Evolutionary conservation across 2,329 filamentous ascomycete species (phyloP), one percentile per base, ranked within the genome.

Genomic region (Penicillium verrucosum): DNA sequence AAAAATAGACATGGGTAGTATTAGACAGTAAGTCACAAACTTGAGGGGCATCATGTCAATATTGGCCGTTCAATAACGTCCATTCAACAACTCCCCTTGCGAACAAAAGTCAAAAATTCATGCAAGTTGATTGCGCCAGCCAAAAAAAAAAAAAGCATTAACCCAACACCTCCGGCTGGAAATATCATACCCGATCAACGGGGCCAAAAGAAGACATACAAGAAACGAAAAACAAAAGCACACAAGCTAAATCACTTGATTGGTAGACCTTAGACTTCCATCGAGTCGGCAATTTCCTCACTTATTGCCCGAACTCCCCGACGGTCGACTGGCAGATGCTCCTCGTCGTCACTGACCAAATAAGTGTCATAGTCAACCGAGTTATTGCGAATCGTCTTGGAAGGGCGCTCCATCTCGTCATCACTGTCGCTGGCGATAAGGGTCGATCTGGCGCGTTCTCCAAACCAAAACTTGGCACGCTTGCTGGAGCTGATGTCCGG

Each of bases 401-500:
- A 40, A 25, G 54, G 48, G 32, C 58, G 57, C 16, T 76, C 73
- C 60, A 79, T 74, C 36, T 81, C 79, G 32, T 74, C 75, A 48
- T 77, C 75, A 50, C 71, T 73, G 32, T 77, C 75, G 11, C 76
- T 71, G 41, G 76, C 76, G 42, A 73, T 73, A 49, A 76, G 71
- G 30, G 74, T 69, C 51, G 76, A 68, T 37, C 75, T 74, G 4
- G 81, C 78, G 38, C 78, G 81, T 59, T 90, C 86, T 41, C 92
- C 91, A 4, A 97, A 82, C 93, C 92, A 97, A 74, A 90, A 97
- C 59, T 83, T 85, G 14, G 91, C 90, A 45, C 92, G 87, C 78
- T 97, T 97, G 66, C 84, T 85, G 8, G 87, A 87, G 36, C 86
- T 85, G 3, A 76, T 66, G 60, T 80, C 77, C 2, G 82, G 77